Evolutionary conservation across 805 yeast species (phyloP).

Genomic region (Yamadazyma nakazawae): DNA sequence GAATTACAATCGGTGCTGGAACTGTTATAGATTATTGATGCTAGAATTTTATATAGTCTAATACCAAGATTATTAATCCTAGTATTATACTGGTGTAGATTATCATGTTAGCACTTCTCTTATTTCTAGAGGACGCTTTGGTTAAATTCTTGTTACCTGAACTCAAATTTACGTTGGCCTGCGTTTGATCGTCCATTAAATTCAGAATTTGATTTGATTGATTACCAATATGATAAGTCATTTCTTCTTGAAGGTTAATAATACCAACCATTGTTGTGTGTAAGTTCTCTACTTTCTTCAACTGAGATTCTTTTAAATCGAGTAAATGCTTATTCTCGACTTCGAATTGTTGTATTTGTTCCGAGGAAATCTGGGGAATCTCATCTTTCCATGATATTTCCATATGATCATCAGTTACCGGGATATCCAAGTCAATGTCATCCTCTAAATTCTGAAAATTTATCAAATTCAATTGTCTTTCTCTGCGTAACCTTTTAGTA

Average conservation of each 20-base stretch:
- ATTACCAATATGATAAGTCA: constrained; percentile 64
- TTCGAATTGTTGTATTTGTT: constrained; percentile 56
- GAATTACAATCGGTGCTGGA: constrained; percentile 68
- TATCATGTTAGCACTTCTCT: constrained; percentile 39
- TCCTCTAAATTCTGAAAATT: constrained; percentile 43
- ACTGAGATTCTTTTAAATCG: constrained; percentile 54
- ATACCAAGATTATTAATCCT: constrained; percentile 32
- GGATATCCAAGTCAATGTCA: constrained; percentile 19
- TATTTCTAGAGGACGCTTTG: constrained; percentile 65
- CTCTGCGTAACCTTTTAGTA: constrained; percentile 44
- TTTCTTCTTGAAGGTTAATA: constrained; percentile 68
- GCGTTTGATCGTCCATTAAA: constrained; percentile 64
- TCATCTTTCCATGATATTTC: constrained; percentile 5
- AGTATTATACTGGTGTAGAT: constrained; percentile 31
- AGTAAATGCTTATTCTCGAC: constrained; percentile 57
- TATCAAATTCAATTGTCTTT: constrained; percentile 29
- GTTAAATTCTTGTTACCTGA: constrained; percentile 70
- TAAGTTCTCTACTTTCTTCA: constrained; percentile 56
- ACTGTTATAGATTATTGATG: constrained; percentile 26
- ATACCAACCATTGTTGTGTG: constrained; percentile 69
- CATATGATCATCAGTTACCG: constrained; percentile 1
- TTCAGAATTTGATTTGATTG: constrained; percentile 70
- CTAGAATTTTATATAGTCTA: constrained; percentile 28
- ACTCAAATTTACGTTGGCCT: constrained; percentile 59
- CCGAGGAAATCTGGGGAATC: constrained; percentile 35